A percentile compares a stretch with the other conserved stretches of the same genome.
phyloP scores from a whole-genome alignment of 1,139 yeast genomes.

The Scheffersomyces illinoinensis region DNA sequence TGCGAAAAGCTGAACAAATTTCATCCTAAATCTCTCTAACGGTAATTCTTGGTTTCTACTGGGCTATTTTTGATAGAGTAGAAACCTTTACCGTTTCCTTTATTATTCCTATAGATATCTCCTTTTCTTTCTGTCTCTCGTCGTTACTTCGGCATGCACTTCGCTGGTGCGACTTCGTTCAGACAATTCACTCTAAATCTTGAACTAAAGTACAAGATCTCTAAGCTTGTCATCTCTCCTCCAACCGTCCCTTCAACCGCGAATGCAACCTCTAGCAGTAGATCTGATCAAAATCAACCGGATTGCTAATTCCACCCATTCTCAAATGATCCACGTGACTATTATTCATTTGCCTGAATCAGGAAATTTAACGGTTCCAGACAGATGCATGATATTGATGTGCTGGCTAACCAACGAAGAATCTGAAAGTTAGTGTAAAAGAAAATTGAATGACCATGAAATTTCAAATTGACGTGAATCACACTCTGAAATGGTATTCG shows the following conservation, averaged over 20 bases:
- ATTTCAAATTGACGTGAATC: background rate
- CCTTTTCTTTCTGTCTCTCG: background rate
- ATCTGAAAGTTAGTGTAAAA: background rate
- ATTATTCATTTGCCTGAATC: background rate
- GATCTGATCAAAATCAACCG: background rate
- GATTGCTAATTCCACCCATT: background rate
- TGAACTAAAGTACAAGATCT: background rate
- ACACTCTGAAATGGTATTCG: background rate
- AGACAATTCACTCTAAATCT: background rate
- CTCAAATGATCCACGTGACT: background rate
- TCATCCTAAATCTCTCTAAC: background rate
- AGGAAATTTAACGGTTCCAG: background rate
- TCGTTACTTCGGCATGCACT: too few species aligned
- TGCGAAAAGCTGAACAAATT: background rate
- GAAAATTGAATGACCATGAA: background rate
- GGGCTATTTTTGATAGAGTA: background rate
- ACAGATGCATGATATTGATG: background rate
- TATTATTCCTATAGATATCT: background rate
- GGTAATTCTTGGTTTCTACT: background rate
- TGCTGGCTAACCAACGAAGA: background rate
- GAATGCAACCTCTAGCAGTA: background rate
- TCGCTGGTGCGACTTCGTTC: background rate
- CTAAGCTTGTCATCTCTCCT: background rate
- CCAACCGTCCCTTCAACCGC: too few species aligned
- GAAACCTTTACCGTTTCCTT: background rate